Base-by-base conservation (phyloP, 805 yeast species). In the Cyberlindnera xishuangbannaensis region DNA sequence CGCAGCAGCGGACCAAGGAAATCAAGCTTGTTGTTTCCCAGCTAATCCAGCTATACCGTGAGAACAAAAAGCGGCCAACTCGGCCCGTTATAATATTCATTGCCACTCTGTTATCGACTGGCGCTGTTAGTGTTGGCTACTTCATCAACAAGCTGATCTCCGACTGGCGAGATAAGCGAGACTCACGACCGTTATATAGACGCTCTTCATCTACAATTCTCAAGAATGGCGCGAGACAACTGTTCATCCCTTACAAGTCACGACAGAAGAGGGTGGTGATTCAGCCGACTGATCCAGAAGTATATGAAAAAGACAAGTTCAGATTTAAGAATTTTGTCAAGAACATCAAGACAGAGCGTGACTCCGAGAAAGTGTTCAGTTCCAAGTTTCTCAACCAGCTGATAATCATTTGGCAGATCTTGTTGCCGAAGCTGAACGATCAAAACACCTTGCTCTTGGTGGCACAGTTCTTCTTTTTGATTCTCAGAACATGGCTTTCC, bases 401-500 rank as follows among this genome's bases (percentile, higher is more conserved):
- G 43, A 62, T 65, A 25, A 82, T 88, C 21, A 72, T 88, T 25
- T 82, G 94, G 81, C 71, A 75, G 47, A 82, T 88, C 25, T 63
- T 88, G 44, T 76, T 87, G n/a, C 97, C 97, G 0, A 73, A 71
- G 33, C 53, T 82, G 40, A 67, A 71, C 39, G 76, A 83, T 42
- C 76, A 73, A 48, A 85, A 84, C 50, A 67, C 86, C 0, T 67
- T 74, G 14, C 60, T 84, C 29, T 60, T 88, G 27, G 56, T 73
- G 3, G 65, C 84, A 7, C 95, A 88, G 51, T 75, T 88, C 36
- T 64, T 75, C 40, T 83, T 86, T 46, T 66, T 88, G 25, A 64
- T 85, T 15, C 67, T 85, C 43, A 69, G 97, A 58, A 88, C 97
- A 1, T 88, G 88, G 82, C 67, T 88, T 39, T 81, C 92, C 18